Evolutionary conservation across 2,329 filamentous ascomycete species (phyloP).

Genomic region (Colletotrichum viniferum): DNA sequence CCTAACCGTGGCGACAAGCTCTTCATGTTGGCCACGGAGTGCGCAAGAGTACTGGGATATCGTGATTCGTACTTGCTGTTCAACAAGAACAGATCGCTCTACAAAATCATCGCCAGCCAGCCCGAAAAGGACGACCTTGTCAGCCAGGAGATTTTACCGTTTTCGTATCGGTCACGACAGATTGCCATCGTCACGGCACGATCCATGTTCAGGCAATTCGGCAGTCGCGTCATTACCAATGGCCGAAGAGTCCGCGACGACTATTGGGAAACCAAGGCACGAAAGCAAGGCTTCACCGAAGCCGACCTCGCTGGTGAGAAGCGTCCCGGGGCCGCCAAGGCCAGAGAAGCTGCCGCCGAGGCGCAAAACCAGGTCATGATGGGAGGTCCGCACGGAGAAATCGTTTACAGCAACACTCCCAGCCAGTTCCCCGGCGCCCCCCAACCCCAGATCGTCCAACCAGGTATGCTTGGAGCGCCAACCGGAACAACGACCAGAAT

Average conservation of each 20-base stretch:
- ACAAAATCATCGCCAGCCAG: constrained; percentile 97
- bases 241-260: constrained; percentile 93
- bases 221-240: constrained; percentile 88
- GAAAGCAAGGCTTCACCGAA: constrained; percentile 97
- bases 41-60: constrained; percentile 90
- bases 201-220: constrained; percentile 99
- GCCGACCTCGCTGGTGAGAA: constrained; percentile 96
- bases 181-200: constrained; percentile 97
- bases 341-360: constrained; percentile 79
- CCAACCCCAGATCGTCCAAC: constrained; percentile 72
- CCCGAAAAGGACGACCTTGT: constrained; percentile 97
- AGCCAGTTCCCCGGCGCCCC: constrained; percentile 69
- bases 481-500: constrained; percentile 73
- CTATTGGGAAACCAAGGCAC: constrained; percentile 97
- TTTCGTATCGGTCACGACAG: constrained; percentile 97
- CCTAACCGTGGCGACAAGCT: constrained; percentile 90
- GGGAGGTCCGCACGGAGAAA: constrained; percentile 77
- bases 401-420: constrained; percentile 82
- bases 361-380: constrained; percentile 68
- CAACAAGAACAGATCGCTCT: constrained; percentile 96
- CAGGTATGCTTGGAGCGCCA: constrained; percentile 71
- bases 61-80: constrained; percentile 97
- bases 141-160: constrained; percentile 91
- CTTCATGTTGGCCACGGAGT: constrained; percentile 99
- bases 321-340: constrained; percentile 88